phyloP scores from a whole-genome alignment of 1,139 yeast genomes.

The Suhomyces chickasaworum region DNA sequence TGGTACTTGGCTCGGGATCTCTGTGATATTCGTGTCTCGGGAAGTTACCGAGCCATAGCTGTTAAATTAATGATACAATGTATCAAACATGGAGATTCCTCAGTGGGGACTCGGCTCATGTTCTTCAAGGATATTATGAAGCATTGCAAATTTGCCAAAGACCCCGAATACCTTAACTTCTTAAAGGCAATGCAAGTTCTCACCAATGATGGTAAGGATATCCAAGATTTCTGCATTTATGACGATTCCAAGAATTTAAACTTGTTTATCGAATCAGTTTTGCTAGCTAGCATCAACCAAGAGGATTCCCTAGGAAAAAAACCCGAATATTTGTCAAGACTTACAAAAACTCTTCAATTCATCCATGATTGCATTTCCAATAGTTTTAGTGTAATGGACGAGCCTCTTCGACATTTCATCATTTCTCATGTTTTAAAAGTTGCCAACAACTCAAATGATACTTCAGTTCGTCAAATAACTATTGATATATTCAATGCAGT shows the following conservation, averaged over 20 bases:
- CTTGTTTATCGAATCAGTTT: constrained; percentile 28
- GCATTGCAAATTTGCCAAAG: constrained; percentile 45
- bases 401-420: constrained; percentile 35
- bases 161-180: constrained; percentile 56
- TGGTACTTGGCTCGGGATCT: constrained; percentile 73
- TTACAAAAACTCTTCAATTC: constrained; percentile 35
- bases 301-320: not conserved
- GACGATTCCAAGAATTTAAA: constrained; percentile 47
- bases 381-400: constrained; percentile 50
- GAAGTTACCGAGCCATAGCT: constrained; percentile 54
- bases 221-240: constrained; percentile 58
- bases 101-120: constrained; percentile 49
- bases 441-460: constrained; percentile 46
- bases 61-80: constrained; percentile 58
- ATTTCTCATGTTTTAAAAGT: constrained; percentile 40
- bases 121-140: constrained; percentile 62
- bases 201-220: constrained; percentile 62
- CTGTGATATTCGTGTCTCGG: constrained; percentile 44
- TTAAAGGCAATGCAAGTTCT: constrained; percentile 53
- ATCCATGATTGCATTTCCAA: constrained; percentile 49
- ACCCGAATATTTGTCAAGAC: not conserved
- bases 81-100: constrained; percentile 52
- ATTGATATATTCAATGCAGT: constrained; percentile 50
- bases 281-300: not conserved
- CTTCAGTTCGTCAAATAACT: constrained; percentile 40